A percentile compares a stretch with the other conserved stretches of the same genome.
Conservation (phyloP, 179 eudicot species). For the Heliamphora pulchella region DNA sequence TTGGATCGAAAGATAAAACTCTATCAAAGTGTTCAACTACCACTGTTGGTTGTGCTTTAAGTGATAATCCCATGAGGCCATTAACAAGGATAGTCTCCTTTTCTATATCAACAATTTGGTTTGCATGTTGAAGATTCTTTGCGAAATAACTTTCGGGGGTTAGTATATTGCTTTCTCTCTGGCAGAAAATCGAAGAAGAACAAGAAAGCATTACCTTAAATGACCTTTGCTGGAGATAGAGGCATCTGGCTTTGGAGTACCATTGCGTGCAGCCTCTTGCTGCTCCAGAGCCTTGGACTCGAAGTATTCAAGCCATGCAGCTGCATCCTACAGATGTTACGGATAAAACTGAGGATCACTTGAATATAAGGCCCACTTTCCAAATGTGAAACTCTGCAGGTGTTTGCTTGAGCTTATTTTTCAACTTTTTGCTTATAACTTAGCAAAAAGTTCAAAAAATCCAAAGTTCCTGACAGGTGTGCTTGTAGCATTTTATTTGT, state of each 20-base stretch:
- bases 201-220: conserved; percentile 43
- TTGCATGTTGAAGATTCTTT: not conserved
- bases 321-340: conserved; percentile 62
- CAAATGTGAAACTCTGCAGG: conserved; percentile 4
- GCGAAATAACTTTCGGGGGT: not conserved
- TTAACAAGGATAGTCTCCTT: conserved; percentile 6
- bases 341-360: conserved; percentile 8
- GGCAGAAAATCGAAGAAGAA: not conserved
- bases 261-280: conserved; percentile 98
- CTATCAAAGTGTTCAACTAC: not conserved
- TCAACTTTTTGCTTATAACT: too few relatives aligned
- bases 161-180: not conserved
- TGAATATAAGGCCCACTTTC: conserved; percentile 10
- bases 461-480: too few relatives aligned
- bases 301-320: conserved; percentile 98
- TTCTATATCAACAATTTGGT: not conserved
- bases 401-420: too few relatives aligned
- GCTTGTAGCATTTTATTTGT: too few relatives aligned
- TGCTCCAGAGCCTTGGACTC: conserved; percentile 97
- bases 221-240: conserved; percentile 99
- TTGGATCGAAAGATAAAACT: not conserved
- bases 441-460: too few relatives aligned
- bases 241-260: conserved; percentile 96
- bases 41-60: not conserved
- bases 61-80: not conserved